phyloP scores from a whole-genome alignment of 164 flowering plant genomes.

The Vitis labrusca region DNA sequence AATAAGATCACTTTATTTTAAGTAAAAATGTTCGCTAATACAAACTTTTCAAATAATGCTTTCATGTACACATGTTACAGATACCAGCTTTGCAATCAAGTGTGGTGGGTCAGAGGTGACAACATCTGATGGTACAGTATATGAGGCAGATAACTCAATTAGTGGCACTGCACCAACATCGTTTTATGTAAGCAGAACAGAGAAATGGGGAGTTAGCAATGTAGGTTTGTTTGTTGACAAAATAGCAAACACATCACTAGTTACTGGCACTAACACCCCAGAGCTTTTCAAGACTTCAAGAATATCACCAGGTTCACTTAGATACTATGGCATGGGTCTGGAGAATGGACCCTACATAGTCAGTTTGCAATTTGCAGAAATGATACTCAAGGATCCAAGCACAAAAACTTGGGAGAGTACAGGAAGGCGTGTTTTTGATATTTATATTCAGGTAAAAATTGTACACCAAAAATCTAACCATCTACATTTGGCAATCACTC shows the following conservation, averaged over 20 bases:
- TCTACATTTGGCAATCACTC: no score
- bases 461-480: no score
- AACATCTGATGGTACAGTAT: conserved; percentile 7
- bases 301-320: conserved; percentile 29
- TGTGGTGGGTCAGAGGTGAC: conserved; percentile 19
- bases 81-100: conserved; percentile 17
- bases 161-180: conserved; percentile 10
- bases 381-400: conserved; percentile 4
- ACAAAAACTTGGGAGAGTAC: conserved; percentile 25
- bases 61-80: background rate
- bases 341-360: conserved; percentile 29
- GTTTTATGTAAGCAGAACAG: conserved; percentile 3
- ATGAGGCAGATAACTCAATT: conserved; percentile 12
- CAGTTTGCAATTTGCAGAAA: conserved; percentile 31
- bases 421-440: conserved; percentile 30
- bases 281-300: conserved; percentile 25
- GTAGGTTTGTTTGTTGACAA: conserved; percentile 14
- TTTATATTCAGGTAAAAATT: conserved; percentile 27
- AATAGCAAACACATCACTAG: background rate
- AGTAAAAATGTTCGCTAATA: no score
- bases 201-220: conserved; percentile 23
- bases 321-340: conserved; percentile 36
- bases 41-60: no score
- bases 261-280: conserved; percentile 9
- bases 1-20: no score